Evolutionary conservation across 2,329 filamentous ascomycete genomes (phyloP), one percentile per base, ranked within the genome.

Genomic region (Bretziella fagacearum): DNA sequence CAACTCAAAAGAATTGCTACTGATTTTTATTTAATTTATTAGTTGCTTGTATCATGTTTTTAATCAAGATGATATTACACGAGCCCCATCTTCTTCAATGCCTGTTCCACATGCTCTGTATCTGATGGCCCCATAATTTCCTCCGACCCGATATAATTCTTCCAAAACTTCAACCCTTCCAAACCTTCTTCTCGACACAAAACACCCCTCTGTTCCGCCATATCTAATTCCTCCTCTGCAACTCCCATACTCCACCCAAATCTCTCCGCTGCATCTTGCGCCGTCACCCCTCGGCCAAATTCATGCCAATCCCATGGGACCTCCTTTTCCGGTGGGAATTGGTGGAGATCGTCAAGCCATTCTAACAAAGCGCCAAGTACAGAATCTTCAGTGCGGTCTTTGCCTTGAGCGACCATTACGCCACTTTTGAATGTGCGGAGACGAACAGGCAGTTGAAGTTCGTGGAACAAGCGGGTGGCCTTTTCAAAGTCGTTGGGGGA

Each of bases 241-340:
- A 98, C 89, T 6, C 91, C 91, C 6, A 98, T 81, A 59, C 91
- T 96, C 91, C 91, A 98, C 4, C 87, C 84, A 62, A 98, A 98
- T 43, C 77, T 70, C 60, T 93, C 84, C 0, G 91, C 91, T 0
- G 78, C 76, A 57, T 96, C 87, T 58, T 91, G 84, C 1, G 86
- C 85, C 11, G 86, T 95, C 23, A 96, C 79, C 7, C 91, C 86
- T 48, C 79, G 73, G 0, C 91, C 87, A 60, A 85, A 95, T 33
- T 67, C 56, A 40, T 68, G 69, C 81, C 80, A 84, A 56, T 93
- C 79, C 83, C 83, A 91, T 0, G 69, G 55, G 27, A 79, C 69
- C 3, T 81, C 72, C n/a, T 66, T 67, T 1, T 76, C 70, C 0
- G 79, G 79, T 4, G 77, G 73, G 42, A 77, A 69, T 45, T 69